These are phyloP conservation scores for Grigorovia humatica DNA, from an alignment of 805 yeast species.

Conservation along the genomic window DNA sequence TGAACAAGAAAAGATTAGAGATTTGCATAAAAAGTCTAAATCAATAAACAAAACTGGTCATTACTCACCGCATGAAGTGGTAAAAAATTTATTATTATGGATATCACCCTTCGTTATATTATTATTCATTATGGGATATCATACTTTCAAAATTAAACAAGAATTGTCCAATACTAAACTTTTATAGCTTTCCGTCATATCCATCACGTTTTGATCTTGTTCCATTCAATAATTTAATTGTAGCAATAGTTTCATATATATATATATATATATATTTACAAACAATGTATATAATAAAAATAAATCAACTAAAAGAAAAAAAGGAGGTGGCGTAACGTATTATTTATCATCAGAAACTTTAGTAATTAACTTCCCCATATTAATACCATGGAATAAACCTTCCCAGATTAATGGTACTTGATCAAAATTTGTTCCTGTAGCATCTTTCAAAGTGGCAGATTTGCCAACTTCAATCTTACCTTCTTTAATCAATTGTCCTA, in stretches of 20 bases:
- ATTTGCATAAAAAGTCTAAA: conserved; percentile 11
- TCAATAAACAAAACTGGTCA: conserved; percentile 10
- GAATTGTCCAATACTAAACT: conserved; percentile 27
- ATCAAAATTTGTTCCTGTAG: conserved; percentile 32
- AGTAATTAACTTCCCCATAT: conserved; percentile 44
- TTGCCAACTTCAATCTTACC: conserved; percentile 34
- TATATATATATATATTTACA: too few relatives aligned
- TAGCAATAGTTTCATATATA: too few relatives aligned
- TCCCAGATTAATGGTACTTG: conserved; percentile 40
- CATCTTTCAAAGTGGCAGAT: conserved; percentile 33
- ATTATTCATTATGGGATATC: conserved; percentile 27
- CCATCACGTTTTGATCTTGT: too few relatives aligned
- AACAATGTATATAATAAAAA: too few relatives aligned
- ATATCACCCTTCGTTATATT: conserved; percentile 22
- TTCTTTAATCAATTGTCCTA: conserved; percentile 29
- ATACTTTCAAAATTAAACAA: conserved; percentile 27
- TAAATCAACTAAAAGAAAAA: background rate
- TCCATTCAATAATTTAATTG: too few relatives aligned
- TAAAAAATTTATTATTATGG: conserved; percentile 22
- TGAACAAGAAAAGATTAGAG: conserved; percentile 26
- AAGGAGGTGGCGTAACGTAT: background rate
- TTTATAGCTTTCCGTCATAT: conserved; percentile 7
- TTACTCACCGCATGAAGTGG: conserved; percentile 21
- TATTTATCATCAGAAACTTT: conserved; percentile 25
- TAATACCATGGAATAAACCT: conserved; percentile 35